Percentiles rank a stretch among this genome's conserved stretches.
Evolutionary conservation across 768 basidiomycete species (phyloP).

Genomic region (Phanerochaete sordida): DNA sequence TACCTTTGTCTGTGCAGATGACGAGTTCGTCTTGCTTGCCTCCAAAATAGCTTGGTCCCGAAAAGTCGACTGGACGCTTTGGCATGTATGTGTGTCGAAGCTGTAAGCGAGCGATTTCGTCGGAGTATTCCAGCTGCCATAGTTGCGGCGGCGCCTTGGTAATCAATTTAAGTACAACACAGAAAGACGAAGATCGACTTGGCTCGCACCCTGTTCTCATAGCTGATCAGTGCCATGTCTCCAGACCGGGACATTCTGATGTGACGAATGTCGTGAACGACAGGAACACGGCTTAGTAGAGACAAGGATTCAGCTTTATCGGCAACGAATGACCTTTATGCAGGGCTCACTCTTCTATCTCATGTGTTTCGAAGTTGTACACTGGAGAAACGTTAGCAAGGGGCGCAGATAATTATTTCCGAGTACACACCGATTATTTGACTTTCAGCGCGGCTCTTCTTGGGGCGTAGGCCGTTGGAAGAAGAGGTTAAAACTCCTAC

Average conservation of each 20-base stretch:
- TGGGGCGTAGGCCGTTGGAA: constrained; percentile 59
- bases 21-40: constrained; percentile 78
- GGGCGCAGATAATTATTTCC: too few relatives aligned
- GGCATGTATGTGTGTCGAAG: constrained; percentile 74
- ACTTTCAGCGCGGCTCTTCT: constrained; percentile 68
- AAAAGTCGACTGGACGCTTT: constrained; percentile 64
- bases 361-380: constrained; percentile 61
- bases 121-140: constrained; percentile 67
- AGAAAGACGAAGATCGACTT: background rate
- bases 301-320: constrained; percentile 1
- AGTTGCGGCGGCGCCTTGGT: constrained; percentile 70
- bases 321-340: background rate
- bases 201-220: constrained; percentile 61
- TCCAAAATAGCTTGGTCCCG: constrained; percentile 80
- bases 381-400: constrained; percentile 33
- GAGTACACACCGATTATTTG: constrained; percentile 57
- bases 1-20: constrained; percentile 74
- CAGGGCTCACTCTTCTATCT: constrained; percentile 58
- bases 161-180: background rate
- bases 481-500: constrained; percentile 68
- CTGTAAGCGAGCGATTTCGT: constrained; percentile 37
- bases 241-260: constrained; percentile 62
- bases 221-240: constrained; percentile 63
- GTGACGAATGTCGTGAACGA: constrained; percentile 69
- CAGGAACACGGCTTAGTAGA: constrained; percentile 59